Evolutionary conservation across 2,329 filamentous ascomycete genomes (phyloP), one percentile per base, ranked within the genome.

Genomic region (Ascocoryne sarcoides): DNA sequence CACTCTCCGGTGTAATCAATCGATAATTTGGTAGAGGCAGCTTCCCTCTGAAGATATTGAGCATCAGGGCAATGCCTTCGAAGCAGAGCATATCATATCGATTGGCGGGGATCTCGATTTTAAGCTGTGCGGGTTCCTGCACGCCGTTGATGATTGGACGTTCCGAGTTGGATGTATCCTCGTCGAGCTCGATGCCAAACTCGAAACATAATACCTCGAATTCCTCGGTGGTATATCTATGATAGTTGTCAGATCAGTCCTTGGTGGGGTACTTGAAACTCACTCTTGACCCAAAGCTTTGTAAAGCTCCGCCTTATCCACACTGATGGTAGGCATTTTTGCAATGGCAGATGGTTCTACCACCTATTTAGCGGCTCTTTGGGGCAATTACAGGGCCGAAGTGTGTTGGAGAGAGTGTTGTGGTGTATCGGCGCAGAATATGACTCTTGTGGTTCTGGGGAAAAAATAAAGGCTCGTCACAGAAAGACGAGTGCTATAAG

Each of bases 141-240:
- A 82, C 77, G 61, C 83, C 83, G 67, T 87, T 74, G 56, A 84
- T 74, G 43, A 83, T 68, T 21, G 84, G 84, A 34, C 85, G 73
- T 50, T 86, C 79, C 43, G 44, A 41, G 44, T 60, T 53, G 14
- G 56, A 49, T 10, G 59, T 61, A 41, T 98, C 92, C 69, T 96
- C 90, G 68, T 98, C 92, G 54, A 98, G 76, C 66, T 98, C 92
- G 61, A 98, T 93, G 45, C 73, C 73, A 61, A 95, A 98, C 59
- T 98, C 90, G 74, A 98, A 98, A 66, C 92, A 96, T 54, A 98
- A 73, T 60, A 94, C 84, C 65, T 98, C 92, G 60, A 98, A 98
- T 60, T 94, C 86, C 57, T 94, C 79, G 49, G 86, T 92, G 40
- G 90, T 95, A 65, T 85, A 90, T 53, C 84, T 89, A 4, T 57